Conservation (phyloP, 2,329 filamentous ascomycete species). For the Colletotrichum kahawae region DNA sequence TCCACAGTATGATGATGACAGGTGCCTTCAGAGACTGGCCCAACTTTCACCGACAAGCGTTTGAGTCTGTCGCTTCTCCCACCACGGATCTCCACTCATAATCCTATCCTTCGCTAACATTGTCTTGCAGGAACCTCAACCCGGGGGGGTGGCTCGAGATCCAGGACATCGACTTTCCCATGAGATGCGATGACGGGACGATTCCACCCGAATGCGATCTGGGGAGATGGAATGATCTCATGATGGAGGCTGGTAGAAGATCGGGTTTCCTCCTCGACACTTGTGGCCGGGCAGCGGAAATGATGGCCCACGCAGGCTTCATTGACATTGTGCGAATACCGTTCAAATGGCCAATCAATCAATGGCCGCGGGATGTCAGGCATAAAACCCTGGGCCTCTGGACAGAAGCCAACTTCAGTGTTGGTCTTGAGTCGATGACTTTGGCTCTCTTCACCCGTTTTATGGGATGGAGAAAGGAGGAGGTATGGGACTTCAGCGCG, state of each 20-base stretch:
- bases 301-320: constrained; percentile 29
- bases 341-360: constrained; percentile 32
- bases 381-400: constrained; percentile 30
- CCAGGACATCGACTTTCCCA: constrained; percentile 39
- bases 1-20: constrained; percentile 38
- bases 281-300: constrained; percentile 31
- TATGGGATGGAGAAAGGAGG: constrained; percentile 30
- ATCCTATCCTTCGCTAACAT: background rate
- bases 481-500: constrained; percentile 27
- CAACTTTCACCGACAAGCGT: constrained; percentile 28
- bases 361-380: constrained; percentile 29
- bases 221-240: constrained; percentile 31
- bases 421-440: constrained; percentile 28
- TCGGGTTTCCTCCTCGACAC: constrained; percentile 31
- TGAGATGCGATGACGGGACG: constrained; percentile 33
- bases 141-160: constrained; percentile 42
- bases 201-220: constrained; percentile 28
- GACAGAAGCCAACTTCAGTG: constrained; percentile 26
- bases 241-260: constrained; percentile 32
- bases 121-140: constrained; percentile 29
- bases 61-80: constrained; percentile 11
- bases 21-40: constrained; percentile 32
- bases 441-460: constrained; percentile 31
- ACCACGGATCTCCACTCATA: background rate
- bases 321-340: constrained; percentile 27